Evolutionary conservation across 768 basidiomycete species (phyloP).

Genomic region (Guyanaporus albipodus): DNA sequence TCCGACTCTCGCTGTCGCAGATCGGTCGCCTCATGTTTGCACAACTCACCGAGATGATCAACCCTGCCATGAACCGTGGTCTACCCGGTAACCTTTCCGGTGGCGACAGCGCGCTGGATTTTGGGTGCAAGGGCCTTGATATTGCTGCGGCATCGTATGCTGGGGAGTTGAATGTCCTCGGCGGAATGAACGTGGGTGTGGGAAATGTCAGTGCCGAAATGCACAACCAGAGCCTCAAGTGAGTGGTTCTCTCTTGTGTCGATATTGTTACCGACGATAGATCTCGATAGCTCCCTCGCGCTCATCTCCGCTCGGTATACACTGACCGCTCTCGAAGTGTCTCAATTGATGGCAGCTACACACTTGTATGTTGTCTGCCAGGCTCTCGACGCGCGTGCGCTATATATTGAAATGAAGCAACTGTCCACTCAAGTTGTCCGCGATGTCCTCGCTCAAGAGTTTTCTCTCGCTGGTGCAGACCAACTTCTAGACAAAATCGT

Average conservation of each 20-base stretch:
- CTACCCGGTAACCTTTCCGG: slow-evolving; percentile 77
- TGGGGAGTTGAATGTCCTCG: slow-evolving; percentile 76
- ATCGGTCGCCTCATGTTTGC: slow-evolving; percentile 67
- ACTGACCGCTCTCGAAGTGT: slow-evolving; percentile 70
- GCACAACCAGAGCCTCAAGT: slow-evolving; percentile 93
- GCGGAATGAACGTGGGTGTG: slow-evolving; percentile 70
- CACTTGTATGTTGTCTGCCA: slow-evolving; percentile 77
- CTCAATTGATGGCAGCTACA: slow-evolving; percentile 68
- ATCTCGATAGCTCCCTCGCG: slow-evolving; percentile 67
- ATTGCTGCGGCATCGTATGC: slow-evolving; percentile 81
- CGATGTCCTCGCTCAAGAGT: slow-evolving; percentile 12
- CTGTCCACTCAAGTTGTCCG: slow-evolving; percentile 20
- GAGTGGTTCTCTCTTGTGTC: slow-evolving; percentile 24
- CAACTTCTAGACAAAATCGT: slow-evolving; percentile 14
- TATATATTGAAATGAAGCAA: slow-evolving; percentile 61
- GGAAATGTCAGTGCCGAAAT: slow-evolving; percentile 86
- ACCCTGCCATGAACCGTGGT: slow-evolving; percentile 65
- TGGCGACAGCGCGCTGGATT: slow-evolving; percentile 77
- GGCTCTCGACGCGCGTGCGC: slow-evolving; percentile 79
- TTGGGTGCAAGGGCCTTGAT: slow-evolving; percentile 80
- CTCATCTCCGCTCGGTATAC: slow-evolving; percentile 81
- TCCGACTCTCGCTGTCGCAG: slow-evolving; percentile 66
- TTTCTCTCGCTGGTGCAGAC: slow-evolving; percentile 9
- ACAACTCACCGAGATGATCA: slow-evolving; percentile 56
- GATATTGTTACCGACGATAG: background rate